Base-by-base conservation (phyloP, 1,284 basidiomycete species). In the Trametes pubescens region DNA sequence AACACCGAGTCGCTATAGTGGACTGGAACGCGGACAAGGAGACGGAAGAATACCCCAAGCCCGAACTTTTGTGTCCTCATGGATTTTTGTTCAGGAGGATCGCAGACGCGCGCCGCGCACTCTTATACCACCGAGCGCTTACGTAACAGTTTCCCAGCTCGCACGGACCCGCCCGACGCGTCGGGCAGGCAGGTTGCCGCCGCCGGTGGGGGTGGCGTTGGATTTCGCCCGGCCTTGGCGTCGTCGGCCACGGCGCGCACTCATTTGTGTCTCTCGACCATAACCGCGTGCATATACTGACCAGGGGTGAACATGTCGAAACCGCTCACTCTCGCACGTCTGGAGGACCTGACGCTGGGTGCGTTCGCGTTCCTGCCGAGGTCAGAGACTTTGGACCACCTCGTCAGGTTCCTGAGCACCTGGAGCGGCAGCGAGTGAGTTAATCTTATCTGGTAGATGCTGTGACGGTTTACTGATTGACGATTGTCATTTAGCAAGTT, bases 21-120 rank as follows among this genome's bases (percentile, higher is more conserved):
- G 89, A 93, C 91, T 90, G 91, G 91, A 93, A 93, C 91, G 90
- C 91, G 91, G 89, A 86, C 90, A 85, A 86, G 90, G 86, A 91
- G 84, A 84, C 87, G 87, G 88, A 84, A 86, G 85, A 85, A 88
- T n/a, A 80, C 79, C 75, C 88, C 90, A 74, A 84, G 91, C 84
- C 89, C 91, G 91, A 93, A 93, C 91, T 93, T 91, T 90, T 86
- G 76, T 87, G 91, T 93, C 90, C 87, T 83, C 90, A 83, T 62
- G 78, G 80, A 81, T 82, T 89, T 87, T 85, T 89, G 88, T 83
- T 46, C n/a, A n/a, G n/a, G 73, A 71, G 71, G 68, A 73, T 61
- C 52, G 59, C 55, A 65, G 65, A 71, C 64, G 53, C 55, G 53
- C 57, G 57, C 13, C 24, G 49, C 37, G 51, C n/a, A 21, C 38